Evolutionary conservation across 1,284 basidiomycete species (phyloP).

Genomic region (Ganoderma sinense): DNA sequence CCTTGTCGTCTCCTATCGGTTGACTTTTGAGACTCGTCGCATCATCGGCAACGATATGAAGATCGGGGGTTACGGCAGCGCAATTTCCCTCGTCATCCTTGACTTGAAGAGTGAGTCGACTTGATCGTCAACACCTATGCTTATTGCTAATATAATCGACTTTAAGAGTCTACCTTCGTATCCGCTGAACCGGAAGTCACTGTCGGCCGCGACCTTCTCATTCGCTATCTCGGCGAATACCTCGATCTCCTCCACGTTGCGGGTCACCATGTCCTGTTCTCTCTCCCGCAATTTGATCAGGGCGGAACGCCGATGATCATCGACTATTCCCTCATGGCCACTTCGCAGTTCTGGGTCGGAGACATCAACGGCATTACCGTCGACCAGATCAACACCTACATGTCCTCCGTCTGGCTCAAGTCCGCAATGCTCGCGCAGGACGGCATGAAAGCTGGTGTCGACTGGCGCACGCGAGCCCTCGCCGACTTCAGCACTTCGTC

Average conservation of each 20-base stretch:
- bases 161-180: not conserved
- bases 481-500: slow-evolving; percentile 36
- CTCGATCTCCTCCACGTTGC: slow-evolving; percentile 37
- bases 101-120: slow-evolving; percentile 22
- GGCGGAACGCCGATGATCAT: slow-evolving; percentile 29
- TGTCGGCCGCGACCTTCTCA: slow-evolving; percentile 25
- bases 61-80: slow-evolving; percentile 32
- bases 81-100: slow-evolving; percentile 28
- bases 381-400: slow-evolving; percentile 41
- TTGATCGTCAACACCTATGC: not conserved
- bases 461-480: slow-evolving; percentile 32
- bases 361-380: slow-evolving; percentile 36
- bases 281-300: slow-evolving; percentile 41
- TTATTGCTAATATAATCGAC: slow-evolving; percentile 13
- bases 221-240: slow-evolving; percentile 33
- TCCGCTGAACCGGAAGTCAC: slow-evolving; percentile 18
- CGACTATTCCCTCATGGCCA: slow-evolving; percentile 35
- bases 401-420: slow-evolving; percentile 42
- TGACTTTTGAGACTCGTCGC: slow-evolving; percentile 26
- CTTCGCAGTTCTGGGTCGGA: slow-evolving; percentile 1
- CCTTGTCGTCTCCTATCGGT: slow-evolving; percentile 31
- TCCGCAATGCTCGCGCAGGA: slow-evolving; percentile 37
- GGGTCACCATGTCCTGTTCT: slow-evolving; percentile 41
- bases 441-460: slow-evolving; percentile 11
- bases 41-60: slow-evolving; percentile 32